phyloP scores from a whole-genome alignment of 441 rosid species.

The Mallotus japonicus region DNA sequence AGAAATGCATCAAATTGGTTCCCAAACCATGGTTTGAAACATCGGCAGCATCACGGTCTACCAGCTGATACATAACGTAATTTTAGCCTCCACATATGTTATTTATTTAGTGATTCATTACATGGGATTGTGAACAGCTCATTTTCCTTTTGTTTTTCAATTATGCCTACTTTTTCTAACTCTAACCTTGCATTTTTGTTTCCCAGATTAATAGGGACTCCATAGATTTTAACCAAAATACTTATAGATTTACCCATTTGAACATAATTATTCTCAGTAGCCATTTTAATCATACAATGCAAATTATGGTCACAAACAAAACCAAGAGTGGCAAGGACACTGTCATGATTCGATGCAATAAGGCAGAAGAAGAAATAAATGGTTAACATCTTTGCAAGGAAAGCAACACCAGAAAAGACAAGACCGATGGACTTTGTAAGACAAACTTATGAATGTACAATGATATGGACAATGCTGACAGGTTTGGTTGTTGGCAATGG shows the following conservation, averaged over 20 bases:
- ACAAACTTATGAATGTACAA: not conserved
- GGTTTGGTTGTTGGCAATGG: not conserved
- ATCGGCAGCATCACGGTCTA: no score
- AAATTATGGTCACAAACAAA: not conserved
- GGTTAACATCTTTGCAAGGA: not conserved
- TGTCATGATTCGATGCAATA: not conserved
- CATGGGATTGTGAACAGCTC: no score
- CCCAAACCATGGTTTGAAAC: no score
- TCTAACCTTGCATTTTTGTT: no score
- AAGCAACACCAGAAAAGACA: not conserved
- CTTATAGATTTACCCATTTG: no score
- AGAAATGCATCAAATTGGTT: conserved; percentile 5
- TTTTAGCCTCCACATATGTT: not conserved
- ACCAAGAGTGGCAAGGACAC: not conserved
- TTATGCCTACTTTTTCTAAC: no score
- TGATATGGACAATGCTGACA: not conserved
- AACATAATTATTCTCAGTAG: no score
- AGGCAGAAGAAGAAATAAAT: not conserved
- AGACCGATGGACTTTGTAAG: not conserved
- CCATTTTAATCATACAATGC: not conserved
- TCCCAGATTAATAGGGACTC: no score
- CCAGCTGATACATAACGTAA: not conserved
- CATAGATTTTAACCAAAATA: no score
- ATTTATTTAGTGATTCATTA: no score
- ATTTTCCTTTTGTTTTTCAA: no score